Evolutionary conservation across 768 basidiomycete species (phyloP), one percentile per base, ranked within the genome.

Genomic region (Mycena haematopus): DNA sequence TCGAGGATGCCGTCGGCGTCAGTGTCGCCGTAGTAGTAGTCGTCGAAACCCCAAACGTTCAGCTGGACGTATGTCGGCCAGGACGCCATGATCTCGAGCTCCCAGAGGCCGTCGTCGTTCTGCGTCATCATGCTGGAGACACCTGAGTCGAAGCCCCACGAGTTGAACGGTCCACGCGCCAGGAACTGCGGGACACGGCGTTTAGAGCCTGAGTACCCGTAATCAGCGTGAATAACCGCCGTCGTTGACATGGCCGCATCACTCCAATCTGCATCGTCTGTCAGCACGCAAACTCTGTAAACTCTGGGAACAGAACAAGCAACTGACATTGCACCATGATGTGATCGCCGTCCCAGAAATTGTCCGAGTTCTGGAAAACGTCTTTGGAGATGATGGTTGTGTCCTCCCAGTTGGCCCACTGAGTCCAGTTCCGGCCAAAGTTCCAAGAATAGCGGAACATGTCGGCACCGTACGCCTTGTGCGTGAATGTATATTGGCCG

Each of bases 51-150:
- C 80, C 88, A 96, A 55, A 96, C 89, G 76, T 96, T 96, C 58
- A 96, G 80, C 74, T 97, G 93, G 31, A 96, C 79, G 68, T 87
- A 94, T 1, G 92, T 89, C 6, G 95, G 95, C 95, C 95, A 97
- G 13, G 84, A 78, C 33, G 92, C 85, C 89, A 94, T 95, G 71
- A 96, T 88, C 74, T 94, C 90, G 50, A 95, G 82, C 65, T 92
- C 87, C 93, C 95, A 96, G 52, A 80, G 79, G 53, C 88, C 84
- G 50, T 92, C 82, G 8, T 77, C 75, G 51, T 82, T 82, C 60
- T 86, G 85, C 29, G 74, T 76, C 90, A 96, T 93, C 65, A 83
- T 68, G 42, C 91, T 83, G 0, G 84, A 66, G 45, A 94, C 84
- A 69, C 95, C 95, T 60, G 86, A 79, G 77, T 97, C 95, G 72